Conservation (phyloP, 2,329 filamentous ascomycete species). For the Alternaria infectoria region DNA sequence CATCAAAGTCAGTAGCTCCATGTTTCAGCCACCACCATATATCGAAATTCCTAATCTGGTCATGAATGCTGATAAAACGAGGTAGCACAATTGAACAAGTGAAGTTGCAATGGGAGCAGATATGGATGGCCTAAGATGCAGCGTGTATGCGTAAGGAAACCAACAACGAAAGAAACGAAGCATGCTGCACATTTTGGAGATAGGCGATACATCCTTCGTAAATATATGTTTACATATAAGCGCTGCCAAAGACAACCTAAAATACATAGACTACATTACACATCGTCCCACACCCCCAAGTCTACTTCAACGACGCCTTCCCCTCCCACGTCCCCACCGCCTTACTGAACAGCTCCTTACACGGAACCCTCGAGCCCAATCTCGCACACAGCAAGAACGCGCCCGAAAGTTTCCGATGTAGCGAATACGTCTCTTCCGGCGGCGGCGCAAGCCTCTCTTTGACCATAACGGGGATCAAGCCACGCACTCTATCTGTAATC, state of each 20-base stretch:
- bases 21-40: not conserved
- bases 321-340: constrained; percentile 51
- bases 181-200: not conserved
- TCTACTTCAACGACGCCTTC: constrained; percentile 20
- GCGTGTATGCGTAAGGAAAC: not conserved
- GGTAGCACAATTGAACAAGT: not conserved
- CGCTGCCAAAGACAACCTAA: not conserved
- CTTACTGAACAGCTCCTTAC: constrained; percentile 77
- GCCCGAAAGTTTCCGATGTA: constrained; percentile 93
- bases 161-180: no score
- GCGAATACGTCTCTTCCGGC: constrained; percentile 94
- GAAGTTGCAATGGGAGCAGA: not conserved
- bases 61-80: not conserved
- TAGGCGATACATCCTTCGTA: not conserved
- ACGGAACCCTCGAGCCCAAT: constrained; percentile 81
- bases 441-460: constrained; percentile 86
- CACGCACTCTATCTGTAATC: constrained; percentile 90
- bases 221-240: not conserved
- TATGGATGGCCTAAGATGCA: fast-evolving
- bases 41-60: not conserved
- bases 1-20: not conserved
- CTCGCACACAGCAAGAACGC: constrained; percentile 91
- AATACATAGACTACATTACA: not conserved
- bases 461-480: constrained; percentile 91
- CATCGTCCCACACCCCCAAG: not conserved